Evolutionary conservation across 164 flowering plant species (phyloP).

Genomic region (Akebia trifoliata): DNA sequence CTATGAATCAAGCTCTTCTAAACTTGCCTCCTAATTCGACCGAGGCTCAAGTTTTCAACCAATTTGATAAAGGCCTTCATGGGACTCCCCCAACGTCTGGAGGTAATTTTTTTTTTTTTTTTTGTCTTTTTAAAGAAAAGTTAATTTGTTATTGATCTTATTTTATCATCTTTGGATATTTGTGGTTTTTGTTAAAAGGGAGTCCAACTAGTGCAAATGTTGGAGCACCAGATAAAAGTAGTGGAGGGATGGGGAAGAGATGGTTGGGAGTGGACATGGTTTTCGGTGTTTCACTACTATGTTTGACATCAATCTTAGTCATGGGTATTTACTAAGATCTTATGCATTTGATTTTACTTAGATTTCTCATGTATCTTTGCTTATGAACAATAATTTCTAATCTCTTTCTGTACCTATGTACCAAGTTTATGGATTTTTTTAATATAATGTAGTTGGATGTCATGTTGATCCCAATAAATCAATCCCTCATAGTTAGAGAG

Average conservation of each 20-base stretch:
- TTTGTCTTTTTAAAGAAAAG: not conserved
- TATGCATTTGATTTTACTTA: not conserved
- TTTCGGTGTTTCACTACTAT: not conserved
- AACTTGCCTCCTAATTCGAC: slow-evolving; percentile 32
- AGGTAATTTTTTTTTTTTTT: slow-evolving; percentile 3
- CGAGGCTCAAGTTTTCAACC: slow-evolving; percentile 29
- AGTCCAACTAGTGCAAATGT: not conserved
- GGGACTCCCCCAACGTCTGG: not conserved
- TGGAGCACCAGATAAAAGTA: not conserved
- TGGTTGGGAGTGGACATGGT: not conserved
- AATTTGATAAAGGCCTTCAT: slow-evolving; percentile 15
- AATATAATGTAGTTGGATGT: no score
- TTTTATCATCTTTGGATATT: not conserved
- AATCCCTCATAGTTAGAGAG: no score
- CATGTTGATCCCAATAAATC: no score
- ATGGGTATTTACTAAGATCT: not conserved
- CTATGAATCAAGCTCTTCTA: slow-evolving; percentile 23
- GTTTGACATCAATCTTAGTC: not conserved
- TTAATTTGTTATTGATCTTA: not conserved
- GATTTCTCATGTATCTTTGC: no score
- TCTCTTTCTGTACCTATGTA: no score
- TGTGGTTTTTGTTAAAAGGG: not conserved
- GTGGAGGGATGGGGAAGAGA: slow-evolving; percentile 6
- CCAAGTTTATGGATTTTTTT: no score
- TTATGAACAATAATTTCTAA: no score